Base-by-base conservation (phyloP, 257 asterid genomes). In the Cynanchum wilfordii region DNA sequence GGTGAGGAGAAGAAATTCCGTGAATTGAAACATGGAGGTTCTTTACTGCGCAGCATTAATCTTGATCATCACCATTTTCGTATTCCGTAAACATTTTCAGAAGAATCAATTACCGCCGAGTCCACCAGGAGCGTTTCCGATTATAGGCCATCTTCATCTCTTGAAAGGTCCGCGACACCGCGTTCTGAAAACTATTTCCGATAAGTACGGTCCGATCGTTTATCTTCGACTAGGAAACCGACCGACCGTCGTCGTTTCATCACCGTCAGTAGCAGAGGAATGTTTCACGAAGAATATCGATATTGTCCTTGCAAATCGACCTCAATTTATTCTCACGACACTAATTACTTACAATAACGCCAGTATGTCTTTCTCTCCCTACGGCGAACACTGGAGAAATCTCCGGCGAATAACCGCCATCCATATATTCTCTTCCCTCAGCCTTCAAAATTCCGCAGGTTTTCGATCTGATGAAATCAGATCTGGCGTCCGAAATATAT, bases 101-200 rank as follows among this genome's bases (percentile, higher is more conserved):
- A 76, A 66, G 29, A 77, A 86, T 1, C 47, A 1, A 42, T 57
- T 76, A 42, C 89, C 91, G 30, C 91, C 94, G 67, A 50, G 74
- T 25, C 91, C 94, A 20, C 85, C 75, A 22, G 69, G 75, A n/a
- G 45, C 10, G 10, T 15, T 83, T 20, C 94, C 89, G 10, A 68
- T 88, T n/a, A 33, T 66, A 4, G 91, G 88, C 70, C 91, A 88
- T 42, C 86, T 88, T 72, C 89, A 88, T 76, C 88, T 79, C 60
- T 74, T 84, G 78, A 81, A 77, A 62, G 52, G 80, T 12, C 69
- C 59, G 27, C 76, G 74, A 3, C 88, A 86, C 78, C 77, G 76
- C 29, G 56, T 83, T 25, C 83, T 88, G 13, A 75, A 71, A 59
- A 42, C 47, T 5, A 8, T 42, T 42, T 42, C 47, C 47, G 47